Conservation (phyloP, 1,139 yeast genomes). For the Yamadazyma atmosphaerica region DNA sequence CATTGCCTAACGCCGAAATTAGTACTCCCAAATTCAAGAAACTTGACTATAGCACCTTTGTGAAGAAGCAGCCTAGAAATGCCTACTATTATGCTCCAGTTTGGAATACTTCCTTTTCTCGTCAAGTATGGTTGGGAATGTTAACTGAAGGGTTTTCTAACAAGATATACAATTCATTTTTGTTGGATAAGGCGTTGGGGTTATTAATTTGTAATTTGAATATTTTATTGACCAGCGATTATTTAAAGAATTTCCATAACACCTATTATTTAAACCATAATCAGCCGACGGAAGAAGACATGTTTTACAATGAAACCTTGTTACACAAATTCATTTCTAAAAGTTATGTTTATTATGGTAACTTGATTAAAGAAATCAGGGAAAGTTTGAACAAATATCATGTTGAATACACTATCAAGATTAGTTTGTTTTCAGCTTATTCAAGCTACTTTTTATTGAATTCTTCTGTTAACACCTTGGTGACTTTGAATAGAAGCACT, state of each 20-base stretch:
- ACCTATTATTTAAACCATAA: constrained; percentile 13
- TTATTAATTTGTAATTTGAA: constrained; percentile 27
- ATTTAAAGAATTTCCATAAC: constrained; percentile 16
- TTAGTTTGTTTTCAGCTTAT: constrained; percentile 41
- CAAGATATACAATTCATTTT: constrained; percentile 29
- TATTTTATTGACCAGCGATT: constrained; percentile 21
- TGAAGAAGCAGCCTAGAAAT: constrained; percentile 2
- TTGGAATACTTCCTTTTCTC: constrained; percentile 23
- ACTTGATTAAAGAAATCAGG: constrained; percentile 33
- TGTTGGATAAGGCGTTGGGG: constrained; percentile 41
- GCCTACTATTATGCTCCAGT: constrained; percentile 24
- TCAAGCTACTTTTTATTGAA: constrained; percentile 35
- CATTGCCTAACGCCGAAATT: constrained; percentile 18
- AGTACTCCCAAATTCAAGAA: constrained; percentile 8
- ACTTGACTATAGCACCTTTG: constrained; percentile 1
- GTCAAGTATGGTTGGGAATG: constrained; percentile 26
- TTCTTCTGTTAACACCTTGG: constrained; percentile 33
- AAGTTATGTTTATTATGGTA: constrained; percentile 37
- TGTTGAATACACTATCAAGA: constrained; percentile 37
- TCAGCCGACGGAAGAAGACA: constrained; percentile 15
- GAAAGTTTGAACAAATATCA: constrained; percentile 31
- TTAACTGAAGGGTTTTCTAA: constrained; percentile 8
- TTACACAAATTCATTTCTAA: constrained; percentile 31
- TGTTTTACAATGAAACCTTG: constrained; percentile 30
- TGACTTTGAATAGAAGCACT: constrained; percentile 37